These are phyloP conservation scores for Myxozyma sirexii DNA, from an alignment of 805 yeast species.

Conservation along the genomic window DNA sequence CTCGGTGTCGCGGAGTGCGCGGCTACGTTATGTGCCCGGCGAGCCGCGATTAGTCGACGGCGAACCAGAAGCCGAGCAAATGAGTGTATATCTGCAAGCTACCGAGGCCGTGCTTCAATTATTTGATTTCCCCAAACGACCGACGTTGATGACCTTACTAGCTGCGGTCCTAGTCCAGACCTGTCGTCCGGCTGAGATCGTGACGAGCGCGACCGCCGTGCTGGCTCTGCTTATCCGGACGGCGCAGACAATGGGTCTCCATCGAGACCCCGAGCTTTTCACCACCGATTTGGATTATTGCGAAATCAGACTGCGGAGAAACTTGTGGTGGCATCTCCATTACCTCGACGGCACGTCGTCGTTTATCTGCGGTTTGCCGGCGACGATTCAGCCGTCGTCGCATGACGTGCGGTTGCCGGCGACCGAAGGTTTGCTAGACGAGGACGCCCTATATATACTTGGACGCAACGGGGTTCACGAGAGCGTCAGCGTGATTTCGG, in stretches of 20 bases:
- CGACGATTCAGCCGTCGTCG: background rate
- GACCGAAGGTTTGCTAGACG: slow-evolving; percentile 9
- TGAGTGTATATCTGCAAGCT: background rate
- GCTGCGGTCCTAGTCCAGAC: slow-evolving; percentile 3
- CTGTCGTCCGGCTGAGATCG: background rate
- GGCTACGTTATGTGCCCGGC: slow-evolving; percentile 2
- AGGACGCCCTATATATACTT: slow-evolving; percentile 7
- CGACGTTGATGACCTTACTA: background rate
- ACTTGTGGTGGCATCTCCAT: slow-evolving; percentile 4
- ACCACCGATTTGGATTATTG: background rate
- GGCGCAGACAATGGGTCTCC: slow-evolving; percentile 17
- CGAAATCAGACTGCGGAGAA: slow-evolving; percentile 3
- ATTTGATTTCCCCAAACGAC: background rate
- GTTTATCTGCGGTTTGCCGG: slow-evolving; percentile 4
- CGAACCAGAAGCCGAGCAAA: background rate
- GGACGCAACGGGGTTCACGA: background rate
- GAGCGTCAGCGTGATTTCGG: background rate
- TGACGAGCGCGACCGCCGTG: background rate
- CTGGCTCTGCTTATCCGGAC: slow-evolving; percentile 8
- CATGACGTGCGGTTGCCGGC: slow-evolving; percentile 2
- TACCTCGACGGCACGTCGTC: slow-evolving; percentile 2
- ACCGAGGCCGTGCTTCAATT: slow-evolving; percentile 7
- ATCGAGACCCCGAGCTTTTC: slow-evolving; percentile 13
- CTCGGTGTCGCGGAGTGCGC: slow-evolving; percentile 1
- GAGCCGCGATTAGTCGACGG: background rate